A percentile compares a stretch with the other conserved stretches of the same genome.
phyloP scores from a whole-genome alignment of 192 early-diverging fungal genomes.

The Coemansia asiatica region DNA sequence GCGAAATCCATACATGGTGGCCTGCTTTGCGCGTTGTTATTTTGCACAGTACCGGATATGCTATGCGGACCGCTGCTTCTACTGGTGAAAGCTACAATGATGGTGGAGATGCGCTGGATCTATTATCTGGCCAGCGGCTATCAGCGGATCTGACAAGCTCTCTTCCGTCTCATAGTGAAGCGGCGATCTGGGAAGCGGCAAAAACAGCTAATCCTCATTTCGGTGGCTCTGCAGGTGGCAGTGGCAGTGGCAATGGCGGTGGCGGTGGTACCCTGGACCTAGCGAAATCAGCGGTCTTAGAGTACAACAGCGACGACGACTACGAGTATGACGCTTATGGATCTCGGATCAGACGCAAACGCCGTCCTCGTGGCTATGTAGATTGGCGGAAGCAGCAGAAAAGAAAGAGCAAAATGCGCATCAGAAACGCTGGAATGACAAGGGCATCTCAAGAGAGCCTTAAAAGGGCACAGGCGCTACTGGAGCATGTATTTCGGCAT shows the following conservation, averaged over 20 bases:
- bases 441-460: conserved; percentile 24
- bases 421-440: not conserved
- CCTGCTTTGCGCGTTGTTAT: conserved; percentile 86
- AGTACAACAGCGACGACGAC: conserved; percentile 46
- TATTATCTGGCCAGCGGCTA: not conserved
- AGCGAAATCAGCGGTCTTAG: not conserved
- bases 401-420: conserved; percentile 4
- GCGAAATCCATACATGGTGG: conserved; percentile 82
- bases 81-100: not conserved
- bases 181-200: conserved; percentile 16
- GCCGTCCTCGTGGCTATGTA: conserved; percentile 40
- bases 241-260: no score
- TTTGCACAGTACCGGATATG: conserved; percentile 84
- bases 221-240: not conserved
- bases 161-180: conserved; percentile 1
- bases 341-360: conserved; percentile 47
- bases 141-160: conserved; percentile 3
- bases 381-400: conserved; percentile 42
- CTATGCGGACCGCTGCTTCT: conserved; percentile 42
- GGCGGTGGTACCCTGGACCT: not conserved
- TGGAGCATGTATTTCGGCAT: conserved; percentile 30
- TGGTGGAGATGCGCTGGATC: not conserved
- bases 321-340: conserved; percentile 53
- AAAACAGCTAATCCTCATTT: conserved; percentile 12
- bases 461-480: conserved; percentile 27